Evolutionary conservation across 352 stramenopile genomes (phyloP).

Genomic region (Phytophthora sp.): DNA sequence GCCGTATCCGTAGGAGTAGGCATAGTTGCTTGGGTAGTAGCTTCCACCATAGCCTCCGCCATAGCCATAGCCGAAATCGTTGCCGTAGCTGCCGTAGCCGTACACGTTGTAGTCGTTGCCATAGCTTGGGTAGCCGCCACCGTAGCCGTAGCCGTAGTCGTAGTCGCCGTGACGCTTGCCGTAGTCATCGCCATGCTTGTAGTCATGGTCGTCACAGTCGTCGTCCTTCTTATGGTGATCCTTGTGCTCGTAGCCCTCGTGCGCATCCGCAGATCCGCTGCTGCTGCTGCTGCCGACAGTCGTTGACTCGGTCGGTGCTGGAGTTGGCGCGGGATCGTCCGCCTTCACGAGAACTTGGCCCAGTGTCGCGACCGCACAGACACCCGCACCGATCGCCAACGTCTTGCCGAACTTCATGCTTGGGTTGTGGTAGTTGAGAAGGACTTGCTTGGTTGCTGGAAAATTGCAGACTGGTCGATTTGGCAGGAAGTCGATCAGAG

Average conservation of each 20-base stretch:
- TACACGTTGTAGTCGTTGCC: neutral
- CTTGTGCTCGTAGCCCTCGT: neutral
- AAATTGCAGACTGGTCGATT: slow-evolving; percentile 1
- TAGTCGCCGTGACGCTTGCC: neutral
- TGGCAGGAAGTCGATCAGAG: too few species aligned
- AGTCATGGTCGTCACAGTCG: neutral
- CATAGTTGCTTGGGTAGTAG: slow-evolving; percentile 4
- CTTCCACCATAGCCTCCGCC: neutral
- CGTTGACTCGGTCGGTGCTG: neutral
- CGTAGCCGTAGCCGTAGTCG: neutral
- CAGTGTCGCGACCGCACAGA: neutral
- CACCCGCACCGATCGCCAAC: neutral
- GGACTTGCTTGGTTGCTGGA: neutral
- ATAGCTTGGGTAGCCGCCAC: neutral
- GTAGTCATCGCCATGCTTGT: neutral
- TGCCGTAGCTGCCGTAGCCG: neutral
- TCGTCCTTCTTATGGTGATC: neutral
- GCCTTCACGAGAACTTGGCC: neutral
- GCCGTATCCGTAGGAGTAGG: neutral
- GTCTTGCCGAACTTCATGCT: neutral
- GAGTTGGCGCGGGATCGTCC: neutral
- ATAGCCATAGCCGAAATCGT: slow-evolving; percentile 1
- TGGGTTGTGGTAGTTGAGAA: neutral
- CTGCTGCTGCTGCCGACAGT: neutral
- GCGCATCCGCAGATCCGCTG: neutral